Percentiles rank a stretch among this genome's conserved stretches.
phyloP scores from a whole-genome alignment of 2,329 filamentous ascomycete genomes.

The Elsinoe ampelina region DNA sequence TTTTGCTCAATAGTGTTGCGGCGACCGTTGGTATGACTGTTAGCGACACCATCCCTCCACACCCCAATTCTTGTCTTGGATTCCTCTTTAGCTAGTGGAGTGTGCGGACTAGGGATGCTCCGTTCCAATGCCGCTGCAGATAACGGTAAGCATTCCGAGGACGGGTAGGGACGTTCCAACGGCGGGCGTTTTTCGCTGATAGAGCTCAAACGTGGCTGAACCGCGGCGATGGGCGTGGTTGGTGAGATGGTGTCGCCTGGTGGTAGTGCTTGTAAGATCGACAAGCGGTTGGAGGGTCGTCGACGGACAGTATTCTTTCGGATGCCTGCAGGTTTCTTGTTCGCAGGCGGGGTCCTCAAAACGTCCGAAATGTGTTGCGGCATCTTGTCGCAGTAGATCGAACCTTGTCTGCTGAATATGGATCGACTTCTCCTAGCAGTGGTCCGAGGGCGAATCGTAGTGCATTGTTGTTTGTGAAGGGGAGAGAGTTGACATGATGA shows the following conservation, averaged over 20 bases:
- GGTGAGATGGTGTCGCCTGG: conserved; percentile 19
- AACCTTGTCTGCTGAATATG: conserved; percentile 30
- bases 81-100: conserved; percentile 20
- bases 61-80: conserved; percentile 31
- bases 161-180: conserved; percentile 14
- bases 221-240: conserved; percentile 27
- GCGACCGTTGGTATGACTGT: conserved; percentile 19
- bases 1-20: conserved; percentile 9
- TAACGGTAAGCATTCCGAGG: conserved; percentile 6
- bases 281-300: conserved; percentile 15
- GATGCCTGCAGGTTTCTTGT: background rate
- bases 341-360: background rate
- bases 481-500: conserved; percentile 8
- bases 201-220: conserved; percentile 20
- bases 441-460: background rate
- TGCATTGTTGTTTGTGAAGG: background rate
- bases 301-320: conserved; percentile 6
- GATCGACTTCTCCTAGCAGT: conserved; percentile 25
- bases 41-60: conserved; percentile 35
- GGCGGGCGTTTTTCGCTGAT: conserved; percentile 13
- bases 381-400: conserved; percentile 1
- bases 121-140: conserved; percentile 8
- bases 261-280: conserved; percentile 26
- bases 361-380: conserved; percentile 11
- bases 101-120: conserved; percentile 16